Conservation (phyloP, 768 basidiomycete genomes). For the Leccinum subtestaceum region DNA sequence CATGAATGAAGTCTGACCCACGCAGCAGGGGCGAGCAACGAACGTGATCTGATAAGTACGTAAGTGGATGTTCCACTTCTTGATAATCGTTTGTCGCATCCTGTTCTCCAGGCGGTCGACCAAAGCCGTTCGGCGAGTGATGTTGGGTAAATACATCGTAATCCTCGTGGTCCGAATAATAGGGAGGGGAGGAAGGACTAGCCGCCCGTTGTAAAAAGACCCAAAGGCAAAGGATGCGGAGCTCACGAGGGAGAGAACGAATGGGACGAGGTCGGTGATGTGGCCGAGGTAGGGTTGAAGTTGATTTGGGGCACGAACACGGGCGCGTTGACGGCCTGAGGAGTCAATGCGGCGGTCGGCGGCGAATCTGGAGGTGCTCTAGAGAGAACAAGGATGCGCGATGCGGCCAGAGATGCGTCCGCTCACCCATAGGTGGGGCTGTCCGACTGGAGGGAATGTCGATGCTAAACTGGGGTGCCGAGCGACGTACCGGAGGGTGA, state of each 20-base stretch:
- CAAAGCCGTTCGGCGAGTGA: constrained; percentile 2
- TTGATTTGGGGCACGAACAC: constrained; percentile 76
- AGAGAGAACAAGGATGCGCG: constrained; percentile 5
- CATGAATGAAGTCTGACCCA: neutral
- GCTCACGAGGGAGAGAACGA: constrained; percentile 32
- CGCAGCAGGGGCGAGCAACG: constrained; percentile 5
- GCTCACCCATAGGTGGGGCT: constrained; percentile 28
- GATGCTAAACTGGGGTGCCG: constrained; percentile 9
- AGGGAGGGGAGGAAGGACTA: constrained; percentile 30
- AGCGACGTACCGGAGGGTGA: constrained; percentile 61
- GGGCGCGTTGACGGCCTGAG: constrained; percentile 77
- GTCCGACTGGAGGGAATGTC: constrained; percentile 20
- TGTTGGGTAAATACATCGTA: constrained; percentile 35
- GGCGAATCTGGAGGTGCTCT: constrained; percentile 48
- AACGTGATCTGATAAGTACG: constrained; percentile 24
- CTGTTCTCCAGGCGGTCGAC: constrained; percentile 14
- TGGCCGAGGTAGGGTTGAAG: constrained; percentile 38
- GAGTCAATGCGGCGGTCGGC: constrained; percentile 40
- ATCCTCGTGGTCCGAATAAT: constrained; percentile 34
- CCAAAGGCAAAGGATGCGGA: neutral
- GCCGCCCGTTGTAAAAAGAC: constrained; percentile 8
- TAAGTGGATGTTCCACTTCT: constrained; percentile 16
- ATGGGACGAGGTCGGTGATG: constrained; percentile 22
- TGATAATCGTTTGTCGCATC: constrained; percentile 21
- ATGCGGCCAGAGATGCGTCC: neutral